Evolutionary conservation across 345 rosid genomes (phyloP), one percentile per base, ranked within the genome.

Genomic region (Abelmoschus esculentus): DNA sequence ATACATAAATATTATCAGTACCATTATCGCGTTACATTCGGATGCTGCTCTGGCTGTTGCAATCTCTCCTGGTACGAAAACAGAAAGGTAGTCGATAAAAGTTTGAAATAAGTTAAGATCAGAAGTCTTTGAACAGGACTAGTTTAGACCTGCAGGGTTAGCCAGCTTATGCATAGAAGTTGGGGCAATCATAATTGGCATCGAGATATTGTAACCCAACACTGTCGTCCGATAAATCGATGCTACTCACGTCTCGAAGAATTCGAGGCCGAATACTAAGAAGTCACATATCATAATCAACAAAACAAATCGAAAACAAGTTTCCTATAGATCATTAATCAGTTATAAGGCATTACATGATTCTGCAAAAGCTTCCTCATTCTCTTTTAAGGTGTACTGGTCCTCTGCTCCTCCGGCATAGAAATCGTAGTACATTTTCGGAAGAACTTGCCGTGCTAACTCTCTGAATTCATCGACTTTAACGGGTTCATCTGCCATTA

Each of bases 11-110:
- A 12, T 6, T 61, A 5, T 4, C 5, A 34, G 18, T 89, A 92
- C 97, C 98, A 91, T 91, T 74, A 89, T 88, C 19, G 90, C 86
- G 78, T 87, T 83, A 73, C 84, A 82, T 0, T 84, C 74, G 80
- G 95, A 90, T 47, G 95, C 96, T 46, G 97, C 96, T 87, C 80
- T 88, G 11, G 98, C 96, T 11, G 96, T 91, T 17, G 92, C 96
- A 50, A 79, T 80, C 80, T 93, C 98, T 47, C 98, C 98, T 93
- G 82, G 12, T 26, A 50, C 46, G 46, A 19, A 72, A 77, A 18
- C 38, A 29, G 77, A 77, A 46, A 77, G 56, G 31, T 28, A 22
- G 54, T 49, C 32, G 36, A 40, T 72, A 18, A 49, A 49, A 49
- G 7, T 49, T 49, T 18, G 53, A 15, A 49, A 49, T 15, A 14